These are phyloP conservation scores for Coniochaeta sp. DNA, from an alignment of 2,329 filamentous ascomycete species.

Conservation along the genomic window DNA sequence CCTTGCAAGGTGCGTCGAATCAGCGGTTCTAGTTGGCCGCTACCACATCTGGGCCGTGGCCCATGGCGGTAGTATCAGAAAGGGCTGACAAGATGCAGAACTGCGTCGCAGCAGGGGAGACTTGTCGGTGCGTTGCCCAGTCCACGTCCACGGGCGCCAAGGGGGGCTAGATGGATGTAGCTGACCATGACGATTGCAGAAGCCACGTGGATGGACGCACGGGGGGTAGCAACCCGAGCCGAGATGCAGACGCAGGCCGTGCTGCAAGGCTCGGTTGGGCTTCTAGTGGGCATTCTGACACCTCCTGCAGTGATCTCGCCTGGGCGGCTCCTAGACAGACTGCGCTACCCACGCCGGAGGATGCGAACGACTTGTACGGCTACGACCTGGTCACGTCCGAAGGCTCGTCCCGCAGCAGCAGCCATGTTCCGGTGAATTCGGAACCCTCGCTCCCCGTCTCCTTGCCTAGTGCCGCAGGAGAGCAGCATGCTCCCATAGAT, in stretches of 20 bases:
- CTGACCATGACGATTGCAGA: background rate
- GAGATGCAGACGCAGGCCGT: background rate
- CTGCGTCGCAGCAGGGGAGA: background rate
- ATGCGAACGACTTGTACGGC: background rate
- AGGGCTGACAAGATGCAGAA: background rate
- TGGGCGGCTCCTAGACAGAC: background rate
- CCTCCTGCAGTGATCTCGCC: too few relatives aligned
- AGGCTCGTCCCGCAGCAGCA: background rate
- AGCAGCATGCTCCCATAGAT: background rate
- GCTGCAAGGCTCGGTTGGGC: background rate
- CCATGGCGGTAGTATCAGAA: background rate
- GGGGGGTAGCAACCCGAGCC: background rate
- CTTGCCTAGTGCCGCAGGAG: background rate
- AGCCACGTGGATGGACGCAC: background rate
- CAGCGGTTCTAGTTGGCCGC: too few relatives aligned
- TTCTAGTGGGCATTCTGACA: too few relatives aligned
- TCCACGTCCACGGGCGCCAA: too few relatives aligned
- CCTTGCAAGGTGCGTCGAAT: background rate
- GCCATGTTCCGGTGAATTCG: background rate
- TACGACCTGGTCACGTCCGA: background rate
- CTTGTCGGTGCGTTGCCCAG: background rate
- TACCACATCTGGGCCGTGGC: background rate
- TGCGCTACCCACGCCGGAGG: background rate
- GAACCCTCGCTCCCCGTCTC: background rate
- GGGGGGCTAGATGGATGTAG: too few relatives aligned